Evolutionary conservation across 2,329 filamentous ascomycete species (phyloP).

Genomic region (Botryosphaeria dothidea): DNA sequence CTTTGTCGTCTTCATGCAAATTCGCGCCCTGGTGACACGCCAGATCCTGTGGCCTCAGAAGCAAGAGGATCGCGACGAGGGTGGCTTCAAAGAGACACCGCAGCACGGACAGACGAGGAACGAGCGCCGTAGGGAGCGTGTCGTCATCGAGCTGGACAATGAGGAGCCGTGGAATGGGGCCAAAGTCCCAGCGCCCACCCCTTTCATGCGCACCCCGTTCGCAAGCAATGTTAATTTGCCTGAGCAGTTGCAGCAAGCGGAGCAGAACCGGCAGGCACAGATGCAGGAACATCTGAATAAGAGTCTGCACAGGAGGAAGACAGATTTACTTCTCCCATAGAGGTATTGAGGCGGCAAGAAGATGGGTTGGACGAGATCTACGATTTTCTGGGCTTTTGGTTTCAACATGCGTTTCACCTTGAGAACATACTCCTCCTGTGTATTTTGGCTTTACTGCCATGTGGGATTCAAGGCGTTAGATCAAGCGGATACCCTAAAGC

Average conservation of each 20-base stretch:
- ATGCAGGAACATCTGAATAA: not conserved
- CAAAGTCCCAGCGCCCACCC: not conserved
- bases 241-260: not conserved
- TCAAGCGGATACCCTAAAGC: not conserved
- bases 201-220: slow-evolving; percentile 10
- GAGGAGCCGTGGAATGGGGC: not conserved
- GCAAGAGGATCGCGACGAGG: slow-evolving; percentile 64
- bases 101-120: slow-evolving; percentile 7
- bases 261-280: not conserved
- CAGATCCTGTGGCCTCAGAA: slow-evolving; percentile 78
- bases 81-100: slow-evolving; percentile 49
- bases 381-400: not conserved
- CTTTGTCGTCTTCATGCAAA: slow-evolving; percentile 69
- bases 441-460: not conserved
- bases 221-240: slow-evolving; percentile 2
- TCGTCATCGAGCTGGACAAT: not conserved
- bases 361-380: not conserved
- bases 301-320: not conserved
- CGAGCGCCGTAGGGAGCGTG: slow-evolving; percentile 3
- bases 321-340: not conserved
- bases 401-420: not conserved
- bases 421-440: not conserved
- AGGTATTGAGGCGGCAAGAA: not conserved
- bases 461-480: not conserved
- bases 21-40: slow-evolving; percentile 63